Conservation (phyloP, 345 rosid genomes). For the Streptanthus diversifolius region DNA sequence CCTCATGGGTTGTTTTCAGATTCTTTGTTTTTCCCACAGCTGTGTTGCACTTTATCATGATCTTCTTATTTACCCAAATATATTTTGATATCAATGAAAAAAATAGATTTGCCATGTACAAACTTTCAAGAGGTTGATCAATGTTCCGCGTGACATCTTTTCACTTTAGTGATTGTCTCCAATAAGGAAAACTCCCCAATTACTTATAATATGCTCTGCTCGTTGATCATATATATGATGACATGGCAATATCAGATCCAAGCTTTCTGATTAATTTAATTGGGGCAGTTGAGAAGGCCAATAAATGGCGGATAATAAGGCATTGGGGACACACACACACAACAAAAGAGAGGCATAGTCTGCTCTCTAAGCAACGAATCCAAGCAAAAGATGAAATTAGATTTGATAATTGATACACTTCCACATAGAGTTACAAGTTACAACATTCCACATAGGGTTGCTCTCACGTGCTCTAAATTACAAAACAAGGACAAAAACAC, state of each 20-base stretch:
- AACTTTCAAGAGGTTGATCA: background rate
- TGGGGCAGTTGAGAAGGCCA: background rate
- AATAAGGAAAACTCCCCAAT: background rate
- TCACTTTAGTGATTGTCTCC: background rate
- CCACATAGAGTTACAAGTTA: background rate
- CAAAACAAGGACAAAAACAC: background rate
- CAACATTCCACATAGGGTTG: background rate
- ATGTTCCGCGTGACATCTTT: background rate
- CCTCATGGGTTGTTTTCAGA: slow-evolving; percentile 14
- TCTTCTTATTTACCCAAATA: slow-evolving; percentile 8
- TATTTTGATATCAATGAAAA: background rate
- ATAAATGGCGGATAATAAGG: background rate
- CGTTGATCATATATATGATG: background rate
- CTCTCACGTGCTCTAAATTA: background rate
- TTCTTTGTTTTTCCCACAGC: slow-evolving; percentile 31
- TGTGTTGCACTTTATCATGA: slow-evolving; percentile 17
- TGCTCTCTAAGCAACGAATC: background rate
- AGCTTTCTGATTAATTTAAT: background rate
- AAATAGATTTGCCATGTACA: background rate
- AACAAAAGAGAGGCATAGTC: background rate
- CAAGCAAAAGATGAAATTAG: background rate
- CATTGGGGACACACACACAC: background rate
- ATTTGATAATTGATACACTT: background rate
- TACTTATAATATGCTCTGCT: background rate
- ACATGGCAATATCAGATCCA: background rate